Conservation (phyloP, 306 rosid species). For the Cercis canadensis region DNA sequence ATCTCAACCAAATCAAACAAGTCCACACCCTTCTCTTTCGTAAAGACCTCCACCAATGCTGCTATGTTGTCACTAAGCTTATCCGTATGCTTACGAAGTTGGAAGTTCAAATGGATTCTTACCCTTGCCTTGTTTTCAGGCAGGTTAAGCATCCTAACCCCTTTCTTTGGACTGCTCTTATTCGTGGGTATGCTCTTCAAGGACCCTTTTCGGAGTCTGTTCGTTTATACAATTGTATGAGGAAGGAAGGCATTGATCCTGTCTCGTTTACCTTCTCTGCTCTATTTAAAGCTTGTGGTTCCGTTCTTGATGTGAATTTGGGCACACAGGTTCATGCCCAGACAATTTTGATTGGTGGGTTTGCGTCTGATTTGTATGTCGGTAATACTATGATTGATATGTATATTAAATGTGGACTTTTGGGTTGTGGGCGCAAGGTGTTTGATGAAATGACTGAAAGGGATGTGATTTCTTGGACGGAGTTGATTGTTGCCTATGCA, state of each 20-base stretch:
- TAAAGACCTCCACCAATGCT: slow-evolving; percentile 57
- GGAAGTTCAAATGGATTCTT: slow-evolving; percentile 51
- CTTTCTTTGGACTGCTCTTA: slow-evolving; percentile 82
- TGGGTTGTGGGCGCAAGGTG: slow-evolving; percentile 60
- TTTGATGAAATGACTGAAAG: slow-evolving; percentile 80
- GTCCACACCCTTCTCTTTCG: slow-evolving; percentile 66
- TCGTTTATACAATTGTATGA: slow-evolving; percentile 58
- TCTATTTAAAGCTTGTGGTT: slow-evolving; percentile 63
- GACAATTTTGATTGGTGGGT: slow-evolving; percentile 71
- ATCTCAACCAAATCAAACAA: slow-evolving; percentile 52
- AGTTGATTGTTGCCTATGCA: slow-evolving; percentile 70
- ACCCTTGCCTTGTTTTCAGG: slow-evolving; percentile 64
- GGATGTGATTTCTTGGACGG: slow-evolving; percentile 86
- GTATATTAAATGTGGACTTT: slow-evolving; percentile 70
- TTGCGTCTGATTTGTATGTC: slow-evolving; percentile 66
- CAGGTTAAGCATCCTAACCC: slow-evolving; percentile 70
- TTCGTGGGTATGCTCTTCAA: slow-evolving; percentile 65
- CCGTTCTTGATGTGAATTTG: slow-evolving; percentile 36
- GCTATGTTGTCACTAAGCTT: slow-evolving; percentile 73
- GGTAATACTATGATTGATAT: slow-evolving; percentile 71
- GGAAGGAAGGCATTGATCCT: slow-evolving; percentile 48
- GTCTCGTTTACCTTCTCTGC: slow-evolving; percentile 82
- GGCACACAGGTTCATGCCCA: slow-evolving; percentile 79
- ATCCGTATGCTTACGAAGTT: slow-evolving; percentile 60
- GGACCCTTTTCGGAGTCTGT: slow-evolving; percentile 56